phyloP scores from a whole-genome alignment of 768 basidiomycete species.

The Amanita rimosa region DNA sequence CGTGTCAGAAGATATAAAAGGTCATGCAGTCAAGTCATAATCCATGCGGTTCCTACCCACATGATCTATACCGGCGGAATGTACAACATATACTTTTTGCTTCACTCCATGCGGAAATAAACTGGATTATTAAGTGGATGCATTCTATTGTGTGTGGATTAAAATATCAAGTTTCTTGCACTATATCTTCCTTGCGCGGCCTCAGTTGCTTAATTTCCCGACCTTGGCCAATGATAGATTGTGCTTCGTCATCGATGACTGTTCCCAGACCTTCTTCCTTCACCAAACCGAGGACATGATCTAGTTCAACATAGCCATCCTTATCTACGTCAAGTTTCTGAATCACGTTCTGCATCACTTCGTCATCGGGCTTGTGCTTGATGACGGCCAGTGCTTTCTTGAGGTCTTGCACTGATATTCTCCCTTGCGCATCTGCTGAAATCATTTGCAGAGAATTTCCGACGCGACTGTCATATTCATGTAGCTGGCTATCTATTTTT shows the following conservation, averaged over 20 bases:
- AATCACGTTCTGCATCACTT: conserved; percentile 76
- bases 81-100: conserved; percentile 7
- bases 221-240: conserved; percentile 75
- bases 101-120: neutral
- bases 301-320: conserved; percentile 91
- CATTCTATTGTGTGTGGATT: neutral
- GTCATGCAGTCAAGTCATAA: conserved; percentile 18
- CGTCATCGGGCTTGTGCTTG: conserved; percentile 86
- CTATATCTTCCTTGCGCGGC: conserved; percentile 95
- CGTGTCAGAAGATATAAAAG: conserved; percentile 15
- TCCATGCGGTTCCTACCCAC: neutral
- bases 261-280: conserved; percentile 83
- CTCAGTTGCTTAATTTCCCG: conserved; percentile 67
- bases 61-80: conserved; percentile 7
- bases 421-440: conserved; percentile 74
- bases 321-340: conserved; percentile 93
- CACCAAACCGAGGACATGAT: conserved; percentile 86
- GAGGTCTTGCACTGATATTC: conserved; percentile 82
- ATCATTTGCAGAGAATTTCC: conserved; percentile 81
- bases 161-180: conserved; percentile 44
- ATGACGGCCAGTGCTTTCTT: conserved; percentile 88
- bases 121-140: neutral
- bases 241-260: conserved; percentile 76
- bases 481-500: conserved; percentile 87
- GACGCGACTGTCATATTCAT: conserved; percentile 85